Evolutionary conservation across 768 basidiomycete species (phyloP), one percentile per base, ranked within the genome.

Genomic region (Leccinellum albellum): DNA sequence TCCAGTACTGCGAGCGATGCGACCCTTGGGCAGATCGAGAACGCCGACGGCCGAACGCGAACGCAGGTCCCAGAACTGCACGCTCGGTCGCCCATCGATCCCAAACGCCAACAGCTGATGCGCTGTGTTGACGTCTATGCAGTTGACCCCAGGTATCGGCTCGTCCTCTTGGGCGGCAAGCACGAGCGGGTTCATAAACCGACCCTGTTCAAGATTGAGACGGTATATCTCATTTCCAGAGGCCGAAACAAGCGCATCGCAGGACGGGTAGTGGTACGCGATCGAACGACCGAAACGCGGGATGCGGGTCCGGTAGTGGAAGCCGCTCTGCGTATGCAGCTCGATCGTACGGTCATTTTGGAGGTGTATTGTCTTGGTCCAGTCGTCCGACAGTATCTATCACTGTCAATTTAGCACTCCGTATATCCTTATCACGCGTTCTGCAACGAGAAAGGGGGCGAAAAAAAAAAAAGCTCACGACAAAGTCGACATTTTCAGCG

Each of bases 341-440:
- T 94, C 92, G 54, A 99, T 72, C 5, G 91, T 91, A n/a, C 97
- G 87, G 76, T 98, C 94, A 50, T 88, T 88, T 80, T 98, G 97
- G 2, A 99, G 82, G 70, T 97, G 94, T 60, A 98, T 80, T n/a
- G 91, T 88, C 71, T 98, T 98, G 7, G 96, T 98, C 96, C 96
- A 98, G 78, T 98, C 96, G 67, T 95, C 91, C 1, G 95, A 98
- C 8, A 98, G 79, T 64, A 93, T 87, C 94, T 97, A 73, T 7
- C 58, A 37, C 46, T 14, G 12, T 26, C 37, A 40, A 13, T 42
- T 59, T 53, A 61, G 56, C 42, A 32, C 40, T 15, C 24, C 35
- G 33, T 15, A 32, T 42, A 32, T 42, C 44, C 32, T 32, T 35
- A 3, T n/a, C 17, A n/a, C 57, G 21, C 13, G 40, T 15, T 48